Evolutionary conservation across 108 stramenopile species (phyloP).

Genomic region (Skeletonema tropicum): DNA sequence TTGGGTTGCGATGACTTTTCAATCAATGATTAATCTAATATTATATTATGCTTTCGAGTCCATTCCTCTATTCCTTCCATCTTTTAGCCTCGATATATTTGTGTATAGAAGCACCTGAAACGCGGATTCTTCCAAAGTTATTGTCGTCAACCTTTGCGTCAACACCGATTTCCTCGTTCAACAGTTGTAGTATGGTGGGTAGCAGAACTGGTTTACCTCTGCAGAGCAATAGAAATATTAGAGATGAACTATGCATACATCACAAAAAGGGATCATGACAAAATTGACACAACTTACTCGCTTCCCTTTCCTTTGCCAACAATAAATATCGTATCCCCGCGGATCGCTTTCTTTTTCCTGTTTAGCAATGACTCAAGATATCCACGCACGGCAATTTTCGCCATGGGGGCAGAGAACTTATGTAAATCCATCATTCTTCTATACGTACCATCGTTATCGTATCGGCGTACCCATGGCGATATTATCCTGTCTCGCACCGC

Average conservation of each 20-base stretch:
- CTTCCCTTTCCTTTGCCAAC: conserved; percentile 71
- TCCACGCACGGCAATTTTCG: conserved; percentile 68
- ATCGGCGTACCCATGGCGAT: conserved; percentile 33
- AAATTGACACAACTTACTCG: conserved; percentile 15
- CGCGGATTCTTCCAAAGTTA: conserved; percentile 58
- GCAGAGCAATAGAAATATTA: not conserved
- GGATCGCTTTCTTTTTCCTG: conserved; percentile 10
- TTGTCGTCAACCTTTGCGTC: conserved; percentile 42
- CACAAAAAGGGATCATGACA: not conserved
- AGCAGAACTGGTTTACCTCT: conserved; percentile 48
- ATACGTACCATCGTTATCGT: conserved; percentile 31
- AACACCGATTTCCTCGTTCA: conserved; percentile 54
- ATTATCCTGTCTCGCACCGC: conserved; percentile 56
- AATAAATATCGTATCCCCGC: conserved; percentile 58
- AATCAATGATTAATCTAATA: not conserved
- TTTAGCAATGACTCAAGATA: conserved; percentile 50
- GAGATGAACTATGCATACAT: not conserved
- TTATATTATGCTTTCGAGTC: not conserved
- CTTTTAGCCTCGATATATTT: conserved; percentile 31
- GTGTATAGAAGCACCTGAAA: conserved; percentile 30
- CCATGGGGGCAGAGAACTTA: conserved; percentile 66
- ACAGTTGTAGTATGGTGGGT: conserved; percentile 33
- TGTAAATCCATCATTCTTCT: conserved; percentile 63
- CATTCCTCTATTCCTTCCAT: conserved; percentile 12
- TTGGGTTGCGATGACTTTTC: not conserved